Evolutionary conservation across 176 grass and related monocot species (phyloP), one percentile per base, ranked within the genome.

Genomic region (Themeda triandra): DNA sequence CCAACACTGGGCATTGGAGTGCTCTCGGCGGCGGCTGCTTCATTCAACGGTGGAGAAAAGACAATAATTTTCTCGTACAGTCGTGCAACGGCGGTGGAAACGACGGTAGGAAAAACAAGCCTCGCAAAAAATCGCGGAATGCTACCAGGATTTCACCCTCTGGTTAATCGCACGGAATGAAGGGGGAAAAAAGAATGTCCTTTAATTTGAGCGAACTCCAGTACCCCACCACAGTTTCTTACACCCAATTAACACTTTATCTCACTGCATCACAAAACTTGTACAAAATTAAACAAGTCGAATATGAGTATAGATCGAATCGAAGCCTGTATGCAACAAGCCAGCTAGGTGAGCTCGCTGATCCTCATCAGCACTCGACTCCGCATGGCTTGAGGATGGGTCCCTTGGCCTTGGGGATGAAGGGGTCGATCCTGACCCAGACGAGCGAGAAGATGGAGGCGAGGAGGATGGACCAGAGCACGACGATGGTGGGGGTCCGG

Each of bases 371-470:
- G 24, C 95, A 98, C 49, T 95, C 87, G 59, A 98, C 89, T 15
- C 96, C 93, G 65, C 96, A 95, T 35, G 93, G 93, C 87, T 98
- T 98, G 35, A 98, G 96, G 53, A 95, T 23, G 0, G 96, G 96
- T 0, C 93, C 96, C 85, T 92, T 89, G 63, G 84, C 33, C 66
- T 95, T 98, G n/a, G 96, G 91, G 83, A 95, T 93, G 87, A 98
- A 98, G 0, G 96, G 96, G 40, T 95, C 93, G 39, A 98, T 98
- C 83, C 96, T 86, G 64, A 98, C 96, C 96, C 89, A 95, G 29
- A 98, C 96, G 53, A 98, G 88, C 10, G 96, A 98, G 87, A 95
- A 98, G 84, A 98, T 98, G 28, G 96, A 98, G 0, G 93, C 96
- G 69, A 98, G 96, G 33, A 98, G 84, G 64, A 98, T 82, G 5